phyloP scores from a whole-genome alignment of 768 basidiomycete genomes.

The Leccinum barrowsii region DNA sequence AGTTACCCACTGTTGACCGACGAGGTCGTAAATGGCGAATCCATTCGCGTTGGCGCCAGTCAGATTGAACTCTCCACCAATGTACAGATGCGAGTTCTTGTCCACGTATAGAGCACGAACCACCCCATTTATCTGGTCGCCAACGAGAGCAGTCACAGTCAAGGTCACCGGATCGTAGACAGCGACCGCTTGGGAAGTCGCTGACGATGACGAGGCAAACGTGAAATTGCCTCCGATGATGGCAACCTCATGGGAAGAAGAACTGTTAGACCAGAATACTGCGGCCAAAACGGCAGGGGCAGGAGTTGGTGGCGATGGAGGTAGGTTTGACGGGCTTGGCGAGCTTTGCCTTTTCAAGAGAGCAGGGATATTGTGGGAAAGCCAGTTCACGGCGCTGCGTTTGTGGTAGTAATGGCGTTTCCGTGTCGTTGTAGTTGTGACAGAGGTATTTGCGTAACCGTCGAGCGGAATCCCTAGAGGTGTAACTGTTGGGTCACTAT shows the following conservation, averaged over 20 bases:
- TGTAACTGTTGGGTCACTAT: slow-evolving; percentile 49
- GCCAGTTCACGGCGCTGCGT: slow-evolving; percentile 42
- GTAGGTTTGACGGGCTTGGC: slow-evolving; percentile 48
- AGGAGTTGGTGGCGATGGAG: slow-evolving; percentile 48
- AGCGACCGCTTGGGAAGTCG: slow-evolving; percentile 53
- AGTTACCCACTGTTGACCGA: slow-evolving; percentile 57
- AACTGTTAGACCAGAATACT: slow-evolving; percentile 83
- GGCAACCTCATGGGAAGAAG: slow-evolving; percentile 59
- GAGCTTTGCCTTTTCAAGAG: slow-evolving; percentile 51
- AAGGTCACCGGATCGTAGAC: slow-evolving; percentile 61
- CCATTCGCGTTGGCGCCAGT: slow-evolving; percentile 56
- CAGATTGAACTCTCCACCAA: slow-evolving; percentile 83
- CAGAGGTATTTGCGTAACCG: slow-evolving; percentile 31
- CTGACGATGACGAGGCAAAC: slow-evolving; percentile 41
- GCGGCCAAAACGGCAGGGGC: slow-evolving; percentile 86
- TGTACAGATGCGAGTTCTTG: slow-evolving; percentile 56
- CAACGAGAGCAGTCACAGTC: slow-evolving; percentile 51
- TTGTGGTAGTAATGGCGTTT: slow-evolving; percentile 39
- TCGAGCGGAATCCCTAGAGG: slow-evolving; percentile 61
- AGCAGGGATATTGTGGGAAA: slow-evolving; percentile 43
- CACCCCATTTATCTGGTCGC: slow-evolving; percentile 65
- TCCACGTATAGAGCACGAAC: slow-evolving; percentile 76
- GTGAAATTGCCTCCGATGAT: slow-evolving; percentile 93
- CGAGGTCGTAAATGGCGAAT: slow-evolving; percentile 79
- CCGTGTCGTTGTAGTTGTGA: slow-evolving; percentile 30